Percentiles rank a stretch among this genome's conserved stretches.
Evolutionary conservation across 306 rosid species (phyloP).

Genomic region (Vigna hirtella): DNA sequence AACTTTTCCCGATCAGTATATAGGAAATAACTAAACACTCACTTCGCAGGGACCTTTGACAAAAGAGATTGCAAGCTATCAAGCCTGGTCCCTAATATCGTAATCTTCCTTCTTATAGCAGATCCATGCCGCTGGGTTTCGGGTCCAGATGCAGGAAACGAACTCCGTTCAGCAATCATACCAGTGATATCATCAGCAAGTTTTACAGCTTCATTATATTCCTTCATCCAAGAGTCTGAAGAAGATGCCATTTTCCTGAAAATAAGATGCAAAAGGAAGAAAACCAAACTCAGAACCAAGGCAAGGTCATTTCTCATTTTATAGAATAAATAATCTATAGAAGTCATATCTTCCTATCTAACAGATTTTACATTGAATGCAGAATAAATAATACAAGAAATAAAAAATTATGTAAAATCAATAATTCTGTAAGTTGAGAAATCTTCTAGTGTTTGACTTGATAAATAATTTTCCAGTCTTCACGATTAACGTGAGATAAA

Average conservation of each 20-base stretch:
- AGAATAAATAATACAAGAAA: not conserved
- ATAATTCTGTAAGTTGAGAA: not conserved
- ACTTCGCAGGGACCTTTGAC: constrained; percentile 86
- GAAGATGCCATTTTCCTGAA: constrained; percentile 86
- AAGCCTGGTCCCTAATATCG: constrained; percentile 94
- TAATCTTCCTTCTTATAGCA: constrained; percentile 93
- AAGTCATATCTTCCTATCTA: not conserved
- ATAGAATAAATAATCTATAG: constrained; percentile 6
- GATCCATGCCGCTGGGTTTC: constrained; percentile 92
- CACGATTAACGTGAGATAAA: not conserved
- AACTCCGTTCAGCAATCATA: constrained; percentile 87
- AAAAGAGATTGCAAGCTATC: constrained; percentile 89
- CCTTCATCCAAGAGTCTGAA: constrained; percentile 94
- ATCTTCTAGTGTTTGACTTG: constrained; percentile 7
- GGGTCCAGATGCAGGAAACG: constrained; percentile 78
- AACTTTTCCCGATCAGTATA: constrained; percentile 27
- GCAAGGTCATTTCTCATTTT: constrained; percentile 5
- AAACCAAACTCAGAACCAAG: constrained; percentile 6
- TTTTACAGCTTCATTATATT: constrained; percentile 87
- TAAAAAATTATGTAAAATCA: not conserved
- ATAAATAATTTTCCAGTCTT: constrained; percentile 21
- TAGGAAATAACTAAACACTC: constrained; percentile 49
- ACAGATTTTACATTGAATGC: constrained; percentile 13
- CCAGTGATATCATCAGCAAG: constrained; percentile 87
- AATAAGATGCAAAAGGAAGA: not conserved